Evolutionary conservation across 139 green algal species (phyloP), one percentile per base, ranked within the genome.

Genomic region (Chlorella sorokiniana): DNA sequence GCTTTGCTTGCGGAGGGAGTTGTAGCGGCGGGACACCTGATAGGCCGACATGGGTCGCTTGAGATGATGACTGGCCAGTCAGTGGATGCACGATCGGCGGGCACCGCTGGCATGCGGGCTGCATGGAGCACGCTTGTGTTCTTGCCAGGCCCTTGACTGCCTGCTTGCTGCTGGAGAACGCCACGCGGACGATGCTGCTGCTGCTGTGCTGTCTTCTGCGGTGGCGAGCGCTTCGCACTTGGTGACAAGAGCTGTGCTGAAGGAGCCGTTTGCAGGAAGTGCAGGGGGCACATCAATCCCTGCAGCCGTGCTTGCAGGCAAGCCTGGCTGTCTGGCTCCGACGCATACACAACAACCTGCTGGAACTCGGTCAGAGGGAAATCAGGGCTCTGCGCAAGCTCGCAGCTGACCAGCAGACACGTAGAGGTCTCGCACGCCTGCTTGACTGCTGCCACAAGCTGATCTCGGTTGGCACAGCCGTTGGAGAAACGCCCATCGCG

Each of bases 11-110:
- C n/a, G n/a, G n/a, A n/a, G n/a, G n/a, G 35, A 20, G 4, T 18
- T 37, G 25, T 35, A 9, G 23, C 59, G 3, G 59, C 67, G 22
- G 8, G 51, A 25, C 54, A 68, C 73, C 56, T 40, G 16, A 90
- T 35, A 3, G 79, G 77, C 18, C 87, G 81, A 31, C 35, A 6
- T 2, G 35, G 64, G n/a, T 73, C 68, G 40, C 37, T 84, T 27
- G 77, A 88, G 3, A 88, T 56, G 2, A 90, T 44, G 42, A 91
- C 18, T 0, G 83, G 83, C 69, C 83, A 88, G 37, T 88, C 78
- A 9, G 14, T 37, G 48, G 18, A 69, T 33, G 48, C 48, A 59
- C 14, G n/a, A n/a, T n/a, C n/a, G n/a, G n/a, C n/a, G n/a, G n/a
- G n/a, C n/a, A n/a, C n/a, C n/a, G n/a, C n/a, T n/a, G n/a, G n/a